Conservation (phyloP, 345 rosid genomes). For the Arabidopsis arenosa region DNA sequence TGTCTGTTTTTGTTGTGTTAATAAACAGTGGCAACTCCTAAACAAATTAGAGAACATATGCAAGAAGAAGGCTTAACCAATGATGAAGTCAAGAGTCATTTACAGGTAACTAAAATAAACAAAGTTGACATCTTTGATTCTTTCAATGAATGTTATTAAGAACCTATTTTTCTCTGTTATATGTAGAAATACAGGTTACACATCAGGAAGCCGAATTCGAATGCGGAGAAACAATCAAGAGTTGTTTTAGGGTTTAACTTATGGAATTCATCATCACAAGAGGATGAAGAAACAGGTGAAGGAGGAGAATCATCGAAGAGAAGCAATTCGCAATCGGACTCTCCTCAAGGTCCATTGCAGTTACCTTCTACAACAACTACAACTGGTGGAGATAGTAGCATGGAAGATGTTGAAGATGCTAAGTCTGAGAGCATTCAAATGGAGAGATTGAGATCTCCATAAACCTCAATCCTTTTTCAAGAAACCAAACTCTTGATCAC, state of each 20-base stretch:
- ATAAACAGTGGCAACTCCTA: slow-evolving; percentile 87
- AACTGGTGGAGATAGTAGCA: slow-evolving; percentile 72
- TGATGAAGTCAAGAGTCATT: slow-evolving; percentile 98
- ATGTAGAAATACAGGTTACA: slow-evolving; percentile 88
- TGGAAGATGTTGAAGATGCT: slow-evolving; percentile 75
- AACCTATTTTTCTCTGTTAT: slow-evolving; percentile 16
- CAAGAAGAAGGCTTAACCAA: slow-evolving; percentile 93
- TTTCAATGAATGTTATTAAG: slow-evolving; percentile 7
- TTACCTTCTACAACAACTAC: slow-evolving; percentile 45
- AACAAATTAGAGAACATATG: slow-evolving; percentile 97
- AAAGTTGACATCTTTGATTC: slow-evolving; percentile 4
- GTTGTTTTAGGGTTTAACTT: slow-evolving; percentile 63
- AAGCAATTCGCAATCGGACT: slow-evolving; percentile 62
- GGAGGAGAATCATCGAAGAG: slow-evolving; percentile 60
- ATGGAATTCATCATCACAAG: slow-evolving; percentile 65
- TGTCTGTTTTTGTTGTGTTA: slow-evolving; percentile 24
- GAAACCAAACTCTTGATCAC: slow-evolving; percentile 15
- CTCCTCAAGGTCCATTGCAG: slow-evolving; percentile 90
- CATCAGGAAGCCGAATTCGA: slow-evolving; percentile 53
- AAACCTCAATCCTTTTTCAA: slow-evolving; percentile 59
- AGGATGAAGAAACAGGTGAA: slow-evolving; percentile 31
- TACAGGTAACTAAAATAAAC: slow-evolving; percentile 60
- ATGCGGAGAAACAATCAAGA: slow-evolving; percentile 54
- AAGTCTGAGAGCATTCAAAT: slow-evolving; percentile 63
- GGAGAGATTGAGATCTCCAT: slow-evolving; percentile 54